Evolutionary conservation across 2,329 filamentous ascomycete species (phyloP), one percentile per base, ranked within the genome.

Genomic region (Colletotrichum falcatum): DNA sequence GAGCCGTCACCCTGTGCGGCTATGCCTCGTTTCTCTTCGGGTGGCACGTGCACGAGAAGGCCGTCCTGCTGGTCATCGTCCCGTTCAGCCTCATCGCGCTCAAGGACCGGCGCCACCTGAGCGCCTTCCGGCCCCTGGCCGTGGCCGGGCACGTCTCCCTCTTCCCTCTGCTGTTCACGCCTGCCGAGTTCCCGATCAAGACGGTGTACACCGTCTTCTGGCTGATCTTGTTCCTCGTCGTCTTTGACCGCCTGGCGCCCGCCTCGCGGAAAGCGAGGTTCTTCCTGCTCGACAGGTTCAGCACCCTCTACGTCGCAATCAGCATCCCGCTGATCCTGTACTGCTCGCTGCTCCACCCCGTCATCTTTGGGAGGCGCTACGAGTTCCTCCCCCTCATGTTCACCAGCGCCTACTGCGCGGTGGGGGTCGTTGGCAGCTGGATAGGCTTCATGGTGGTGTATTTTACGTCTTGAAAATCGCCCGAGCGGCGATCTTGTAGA

Each of bases 11-110:
- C 0, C 89, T 98, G 20, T 98, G 96, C 77, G 96, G 94, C 69
- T 99, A 98, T 78, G 93, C 95, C 0, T 98, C 95, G 0, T 99
- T 99, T 83, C 87, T 99, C 12, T 98, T 98, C 76, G 95, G 96
- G 66, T 99, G 95, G 94, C 96, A 99, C 78, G 96, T 99, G 11
- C 96, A 99, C 77, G 96, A 99, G 79, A 99, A 99, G 81, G 96
- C 96, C 1, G 93, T 99, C 67, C 87, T 99, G 28, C 88, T 98
- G 26, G 92, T 98, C 77, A 94, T 99, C 74, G 93, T 98, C 59
- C 96, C 96, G 0, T 98, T 98, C 84, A 97, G 93, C 75, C 87
- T 99, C 72, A 91, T 98, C 71, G 95, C 95, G 0, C 88, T 98
- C 61, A 92, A 92, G 79, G 95, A 98, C 79, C 90, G 96, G 61